phyloP scores from a whole-genome alignment of 2,329 filamentous ascomycete species.

The Neopestalotiopsis sp. region DNA sequence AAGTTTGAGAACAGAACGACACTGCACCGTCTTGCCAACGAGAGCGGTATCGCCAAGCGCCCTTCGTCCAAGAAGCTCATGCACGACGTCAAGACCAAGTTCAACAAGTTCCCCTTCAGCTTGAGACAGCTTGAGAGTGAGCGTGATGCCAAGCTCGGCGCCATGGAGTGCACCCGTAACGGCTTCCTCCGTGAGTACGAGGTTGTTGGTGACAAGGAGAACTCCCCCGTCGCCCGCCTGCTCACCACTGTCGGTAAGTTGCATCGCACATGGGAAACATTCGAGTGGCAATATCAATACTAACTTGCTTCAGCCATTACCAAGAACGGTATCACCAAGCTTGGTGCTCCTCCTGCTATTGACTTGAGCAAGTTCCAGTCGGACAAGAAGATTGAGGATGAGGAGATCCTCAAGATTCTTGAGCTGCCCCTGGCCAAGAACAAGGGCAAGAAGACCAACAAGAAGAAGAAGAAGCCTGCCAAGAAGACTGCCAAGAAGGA shows the following conservation, averaged over 20 bases:
- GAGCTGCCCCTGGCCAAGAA: constrained; percentile 86
- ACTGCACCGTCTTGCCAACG: constrained; percentile 88
- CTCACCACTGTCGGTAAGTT: constrained; percentile 91
- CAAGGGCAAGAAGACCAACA: constrained; percentile 93
- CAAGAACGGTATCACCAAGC: constrained; percentile 92
- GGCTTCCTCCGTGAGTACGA: constrained; percentile 96
- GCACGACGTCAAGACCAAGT: constrained; percentile 96
- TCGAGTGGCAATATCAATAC: constrained; percentile 19
- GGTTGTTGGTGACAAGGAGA: constrained; percentile 92
- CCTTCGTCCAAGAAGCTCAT: constrained; percentile 90
- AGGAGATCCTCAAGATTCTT: constrained; percentile 93
- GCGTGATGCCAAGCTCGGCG: constrained; percentile 91
- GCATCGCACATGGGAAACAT: constrained; percentile 22
- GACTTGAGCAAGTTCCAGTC: constrained; percentile 86
- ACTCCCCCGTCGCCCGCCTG: constrained; percentile 80
- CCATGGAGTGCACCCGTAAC: constrained; percentile 93
- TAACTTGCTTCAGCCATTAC: constrained; percentile 73
- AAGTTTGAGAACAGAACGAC: constrained; percentile 85
- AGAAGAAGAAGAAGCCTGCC: constrained; percentile 75
- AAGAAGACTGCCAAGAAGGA: constrained; percentile 55
- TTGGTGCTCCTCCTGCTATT: constrained; percentile 76
- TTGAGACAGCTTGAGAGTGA: constrained; percentile 96
- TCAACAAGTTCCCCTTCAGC: constrained; percentile 97
- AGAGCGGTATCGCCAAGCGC: constrained; percentile 92
- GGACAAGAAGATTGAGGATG: constrained; percentile 97